A percentile compares a stretch with the other conserved stretches of the same genome.
Conservation (phyloP, 371 early-diverging fungal genomes). For the Mucor sp. region DNA sequence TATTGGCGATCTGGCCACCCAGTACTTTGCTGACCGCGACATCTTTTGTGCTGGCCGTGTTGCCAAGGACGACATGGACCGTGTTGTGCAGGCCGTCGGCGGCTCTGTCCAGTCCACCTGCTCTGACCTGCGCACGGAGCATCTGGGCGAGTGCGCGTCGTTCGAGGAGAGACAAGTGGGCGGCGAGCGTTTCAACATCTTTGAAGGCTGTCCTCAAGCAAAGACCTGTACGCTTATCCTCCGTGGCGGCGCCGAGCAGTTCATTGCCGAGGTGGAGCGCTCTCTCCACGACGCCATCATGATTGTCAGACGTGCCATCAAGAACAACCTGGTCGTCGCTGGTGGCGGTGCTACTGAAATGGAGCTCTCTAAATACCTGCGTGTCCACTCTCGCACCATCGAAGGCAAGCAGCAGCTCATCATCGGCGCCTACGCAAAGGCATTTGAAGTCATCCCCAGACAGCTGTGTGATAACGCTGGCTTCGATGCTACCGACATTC, state of each 20-base stretch:
- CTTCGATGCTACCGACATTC: slow-evolving; percentile 98
- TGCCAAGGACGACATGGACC: slow-evolving; percentile 88
- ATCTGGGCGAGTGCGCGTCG: slow-evolving; percentile 87
- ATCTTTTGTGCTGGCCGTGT: slow-evolving; percentile 99
- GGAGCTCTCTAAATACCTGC: slow-evolving; percentile 95
- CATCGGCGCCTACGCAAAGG: slow-evolving; percentile 95
- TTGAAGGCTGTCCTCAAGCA: slow-evolving; percentile 89
- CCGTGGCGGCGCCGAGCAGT: slow-evolving; percentile 99
- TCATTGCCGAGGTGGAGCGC: slow-evolving; percentile 99
- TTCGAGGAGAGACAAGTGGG: slow-evolving; percentile 99
- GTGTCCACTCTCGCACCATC: slow-evolving; percentile 90
- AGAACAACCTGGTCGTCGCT: slow-evolving; percentile 94
- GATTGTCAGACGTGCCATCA: slow-evolving; percentile 97
- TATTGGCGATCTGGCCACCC: slow-evolving; percentile 99
- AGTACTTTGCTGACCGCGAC: slow-evolving; percentile 99
- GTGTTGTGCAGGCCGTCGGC: slow-evolving; percentile 96
- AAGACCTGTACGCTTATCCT: slow-evolving; percentile 97
- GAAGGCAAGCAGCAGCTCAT: slow-evolving; percentile 98
- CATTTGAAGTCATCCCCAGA: slow-evolving; percentile 98
- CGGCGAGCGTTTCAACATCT: slow-evolving; percentile 97
- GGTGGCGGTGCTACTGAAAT: slow-evolving; percentile 99
- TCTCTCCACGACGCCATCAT: slow-evolving; percentile 99
- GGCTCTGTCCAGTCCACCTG: slow-evolving; percentile 93
- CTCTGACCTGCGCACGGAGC: slow-evolving; percentile 80
- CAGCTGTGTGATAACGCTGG: slow-evolving; percentile 99